Evolutionary conservation across 176 grass and related monocot genomes (phyloP), one percentile per base, ranked within the genome.

Genomic region (Echinochloa phyllopogon): DNA sequence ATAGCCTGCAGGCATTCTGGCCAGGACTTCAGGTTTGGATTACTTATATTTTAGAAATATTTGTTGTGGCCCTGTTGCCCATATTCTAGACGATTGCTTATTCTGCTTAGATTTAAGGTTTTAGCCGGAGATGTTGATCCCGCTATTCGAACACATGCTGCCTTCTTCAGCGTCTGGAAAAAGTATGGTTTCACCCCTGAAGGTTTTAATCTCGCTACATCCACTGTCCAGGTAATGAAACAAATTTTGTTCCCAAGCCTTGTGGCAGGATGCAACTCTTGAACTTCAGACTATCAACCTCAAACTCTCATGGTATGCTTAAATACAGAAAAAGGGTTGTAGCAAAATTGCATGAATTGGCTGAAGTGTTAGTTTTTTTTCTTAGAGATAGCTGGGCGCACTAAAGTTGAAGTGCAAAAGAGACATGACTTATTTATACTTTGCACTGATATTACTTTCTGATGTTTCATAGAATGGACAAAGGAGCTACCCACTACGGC

Each of bases 1-100:
- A 98, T 77, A 98, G 96, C 74, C 87, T 98, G 41, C 96, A 98
- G 78, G 96, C 96, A 88, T 98, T 98, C 82, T 98, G 96, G 96
- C 96, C 96, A 73, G 96, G 96, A 75, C 96, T 98, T 98, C 96
- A 95, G 96, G 96, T 98, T 92, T 92, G 75, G 47, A 86, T 44
- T 79, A 77, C 80, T 78, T 45, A 62, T 81, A 77, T 85, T 73
- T 79, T 8, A 47, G 18, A 71, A 67, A 25, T 15, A 82, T 44
- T 87, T 43, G 49, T 24, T 78, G 69, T 64, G 58, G 21, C 74
- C 73, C 16, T 90, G 76, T 74, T 75, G 40, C 69, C 10, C 44
- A 24, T 81, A 75, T 92, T 74, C 65, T 63, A 52, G 84, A 93
- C 66, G n/a, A 76, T 96, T 93, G 62, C 96, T 95, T 91, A 98